A percentile compares a stretch with the other conserved stretches of the same genome.
These are phyloP conservation scores for Aspergillus transmontanensis DNA, from an alignment of 2,329 filamentous ascomycete species.

Conservation along the genomic window DNA sequence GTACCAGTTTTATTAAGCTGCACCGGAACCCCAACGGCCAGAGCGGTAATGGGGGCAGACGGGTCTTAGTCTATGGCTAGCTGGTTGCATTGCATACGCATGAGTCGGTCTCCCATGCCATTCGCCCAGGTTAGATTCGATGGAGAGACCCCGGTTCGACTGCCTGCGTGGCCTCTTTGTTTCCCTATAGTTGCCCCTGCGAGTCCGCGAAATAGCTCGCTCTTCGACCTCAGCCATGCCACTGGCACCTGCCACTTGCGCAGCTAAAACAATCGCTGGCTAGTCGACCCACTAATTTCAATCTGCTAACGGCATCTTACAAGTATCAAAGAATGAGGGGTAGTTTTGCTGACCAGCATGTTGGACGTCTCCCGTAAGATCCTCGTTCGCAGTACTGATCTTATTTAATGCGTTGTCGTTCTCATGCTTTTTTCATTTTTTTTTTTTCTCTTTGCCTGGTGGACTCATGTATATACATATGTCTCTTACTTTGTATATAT, in stretches of 20 bases:
- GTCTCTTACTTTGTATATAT: neutral
- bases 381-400: neutral
- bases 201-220: neutral
- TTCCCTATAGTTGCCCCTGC: neutral
- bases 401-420: neutral
- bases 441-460: neutral
- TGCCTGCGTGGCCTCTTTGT: neutral
- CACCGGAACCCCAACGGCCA: slow-evolving; percentile 1
- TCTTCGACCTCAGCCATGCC: neutral
- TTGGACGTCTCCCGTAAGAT: neutral
- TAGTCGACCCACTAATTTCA: neutral
- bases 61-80: neutral
- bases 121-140: neutral
- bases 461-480: neutral
- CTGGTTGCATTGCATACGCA: slow-evolving; percentile 2
- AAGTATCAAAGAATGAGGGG: neutral
- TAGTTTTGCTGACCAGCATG: neutral
- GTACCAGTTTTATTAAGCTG: neutral
- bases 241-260: neutral
- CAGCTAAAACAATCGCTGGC: neutral
- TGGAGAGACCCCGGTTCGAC: neutral
- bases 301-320: neutral
- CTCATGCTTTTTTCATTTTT: neutral
- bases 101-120: neutral
- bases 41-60: neutral